These are phyloP conservation scores for Mycena metata DNA, from an alignment of 768 basidiomycete species.

Conservation along the genomic window DNA sequence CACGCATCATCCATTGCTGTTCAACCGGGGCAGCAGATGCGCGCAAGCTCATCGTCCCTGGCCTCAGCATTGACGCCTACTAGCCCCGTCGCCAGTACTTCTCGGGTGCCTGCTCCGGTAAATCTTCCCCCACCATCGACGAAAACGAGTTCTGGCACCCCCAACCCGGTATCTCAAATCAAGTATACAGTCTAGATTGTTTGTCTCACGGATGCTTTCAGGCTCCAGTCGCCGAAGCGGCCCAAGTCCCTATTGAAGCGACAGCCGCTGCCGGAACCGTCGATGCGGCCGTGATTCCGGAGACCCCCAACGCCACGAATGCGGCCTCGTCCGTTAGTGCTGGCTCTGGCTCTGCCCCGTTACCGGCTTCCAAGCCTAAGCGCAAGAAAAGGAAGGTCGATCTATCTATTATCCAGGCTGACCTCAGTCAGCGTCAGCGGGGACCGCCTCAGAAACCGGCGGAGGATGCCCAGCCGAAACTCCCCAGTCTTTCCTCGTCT, in stretches of 20 bases:
- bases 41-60: constrained; percentile 36
- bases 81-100: background rate
- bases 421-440: constrained; percentile 43
- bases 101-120: background rate
- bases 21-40: constrained; percentile 28
- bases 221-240: constrained; percentile 6
- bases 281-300: no score
- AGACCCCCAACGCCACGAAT: background rate
- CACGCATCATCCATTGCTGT: background rate
- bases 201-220: background rate
- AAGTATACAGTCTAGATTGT: background rate
- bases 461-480: constrained; percentile 2
- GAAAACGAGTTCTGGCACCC: background rate
- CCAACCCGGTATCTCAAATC: constrained; percentile 9
- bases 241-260: background rate
- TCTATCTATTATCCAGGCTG: constrained; percentile 45
- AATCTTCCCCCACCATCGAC: background rate
- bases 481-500: background rate
- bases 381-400: constrained; percentile 47
- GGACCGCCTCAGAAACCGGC: background rate
- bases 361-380: constrained; percentile 19
- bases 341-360: constrained; percentile 7
- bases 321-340: constrained; percentile 7
- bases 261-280: no score
- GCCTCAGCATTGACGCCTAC: constrained; percentile 29